Base-by-base conservation (phyloP, 371 early-diverging fungal species). In the Conidiobolus coronatus region DNA sequence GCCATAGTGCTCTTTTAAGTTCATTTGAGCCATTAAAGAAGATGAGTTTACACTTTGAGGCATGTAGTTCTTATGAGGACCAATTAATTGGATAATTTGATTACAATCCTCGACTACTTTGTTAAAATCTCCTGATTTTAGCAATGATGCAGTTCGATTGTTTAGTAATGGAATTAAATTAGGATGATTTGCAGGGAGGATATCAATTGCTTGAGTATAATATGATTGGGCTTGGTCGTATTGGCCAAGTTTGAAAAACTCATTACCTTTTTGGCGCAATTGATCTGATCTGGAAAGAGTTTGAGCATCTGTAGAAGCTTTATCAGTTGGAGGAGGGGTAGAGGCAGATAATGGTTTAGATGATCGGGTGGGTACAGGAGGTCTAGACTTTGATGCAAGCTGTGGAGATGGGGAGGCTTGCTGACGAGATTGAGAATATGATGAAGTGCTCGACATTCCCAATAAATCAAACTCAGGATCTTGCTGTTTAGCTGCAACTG, bases 101-200 rank as follows among this genome's bases (percentile, higher is more conserved):
- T 61, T 61, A 50, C 80, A 79, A 48, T 85, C 86, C 3, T 59
- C 57, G 1, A 81, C 52, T n/a, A 66, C 70, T 12, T 70, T 72
- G 18, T 67, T 66, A 56, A 82, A 77, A 41, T 85, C 76, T 17
- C 90, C 91, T n/a, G 65, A 79, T 62, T 94, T 91, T 36, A 84
- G 58, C 3, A 73, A 58, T 0, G 83, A 71, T 0, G 81, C 74
- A 0, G 94, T 89, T n/a, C 91, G 79, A 61, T 94, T 93, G 61
- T 88, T 90, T 56, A 60, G 67, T 14, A 87, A 54, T 0, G 77
- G 44, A 4, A 79, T 63, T n/a, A 76, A 52, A 19, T 70, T 60
- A 2, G 69, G 46, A 49, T 87, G 89, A 17, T 68, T 66, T 4
- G 53, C 24, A 3, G 74, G 75, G 2, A 80, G 54, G 13, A 55